Conservation (phyloP, 192 early-diverging fungal species). For the Podila epigama region DNA sequence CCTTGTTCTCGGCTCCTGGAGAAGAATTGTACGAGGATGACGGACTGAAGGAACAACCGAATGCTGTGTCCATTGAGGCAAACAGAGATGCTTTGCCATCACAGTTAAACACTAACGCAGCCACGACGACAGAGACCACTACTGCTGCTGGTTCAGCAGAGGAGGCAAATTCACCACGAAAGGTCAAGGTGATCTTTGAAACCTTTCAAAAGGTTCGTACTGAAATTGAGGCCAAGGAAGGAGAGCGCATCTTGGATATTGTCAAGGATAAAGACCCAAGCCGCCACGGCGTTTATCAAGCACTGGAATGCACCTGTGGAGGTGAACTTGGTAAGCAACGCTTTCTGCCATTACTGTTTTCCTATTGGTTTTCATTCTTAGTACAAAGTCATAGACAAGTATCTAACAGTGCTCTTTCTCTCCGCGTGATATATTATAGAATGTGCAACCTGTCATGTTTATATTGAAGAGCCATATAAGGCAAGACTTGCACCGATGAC, state of each 20-base stretch:
- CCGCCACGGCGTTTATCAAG: conserved; percentile 58
- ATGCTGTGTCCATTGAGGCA: conserved; percentile 21
- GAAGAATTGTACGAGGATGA: conserved; percentile 41
- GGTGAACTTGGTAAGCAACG: conserved; percentile 51
- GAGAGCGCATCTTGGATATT: conserved; percentile 49
- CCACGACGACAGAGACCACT: neutral
- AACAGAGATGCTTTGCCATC: neutral
- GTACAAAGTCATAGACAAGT: too few relatives aligned
- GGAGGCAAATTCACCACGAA: too few relatives aligned
- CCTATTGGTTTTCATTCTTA: neutral
- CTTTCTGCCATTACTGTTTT: neutral
- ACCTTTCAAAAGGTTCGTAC: conserved; percentile 49
- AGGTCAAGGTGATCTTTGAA: conserved; percentile 50
- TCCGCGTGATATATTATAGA: conserved; percentile 26
- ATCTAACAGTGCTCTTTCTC: neutral
- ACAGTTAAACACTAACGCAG: neutral
- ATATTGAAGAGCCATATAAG: conserved; percentile 53
- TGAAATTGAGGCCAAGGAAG: conserved; percentile 52
- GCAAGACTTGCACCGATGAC: conserved; percentile 48
- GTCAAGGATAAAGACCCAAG: conserved; percentile 57
- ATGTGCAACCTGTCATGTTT: conserved; percentile 69
- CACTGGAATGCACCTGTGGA: conserved; percentile 59
- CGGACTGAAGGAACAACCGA: conserved; percentile 33
- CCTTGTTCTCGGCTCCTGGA: conserved; percentile 34
- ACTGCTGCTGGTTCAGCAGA: too few relatives aligned